Evolutionary conservation across 768 basidiomycete species (phyloP).

Genomic region (Candolleomyces aberdarensis): DNA sequence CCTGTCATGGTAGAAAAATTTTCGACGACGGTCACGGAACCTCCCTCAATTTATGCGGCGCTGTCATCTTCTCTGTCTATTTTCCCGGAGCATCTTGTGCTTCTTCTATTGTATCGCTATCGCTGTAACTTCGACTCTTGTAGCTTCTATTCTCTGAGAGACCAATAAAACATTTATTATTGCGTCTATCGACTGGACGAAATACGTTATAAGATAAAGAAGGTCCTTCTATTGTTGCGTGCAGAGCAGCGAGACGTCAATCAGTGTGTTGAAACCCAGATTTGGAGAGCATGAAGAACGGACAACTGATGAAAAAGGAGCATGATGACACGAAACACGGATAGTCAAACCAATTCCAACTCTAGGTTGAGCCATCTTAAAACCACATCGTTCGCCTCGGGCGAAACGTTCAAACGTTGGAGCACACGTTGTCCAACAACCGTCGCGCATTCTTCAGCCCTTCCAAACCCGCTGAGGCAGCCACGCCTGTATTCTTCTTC

Average conservation of each 20-base stretch:
- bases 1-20: constrained; percentile 1
- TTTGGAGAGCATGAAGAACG: background rate
- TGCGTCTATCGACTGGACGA: background rate
- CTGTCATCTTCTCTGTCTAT: background rate
- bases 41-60: too few species aligned
- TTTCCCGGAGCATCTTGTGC: background rate
- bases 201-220: background rate
- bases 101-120: background rate
- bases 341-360: constrained; percentile 4
- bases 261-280: background rate
- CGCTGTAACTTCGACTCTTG: background rate
- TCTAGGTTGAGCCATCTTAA: constrained; percentile 52
- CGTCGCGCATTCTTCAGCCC: constrained; percentile 71
- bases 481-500: constrained; percentile 66
- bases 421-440: constrained; percentile 57
- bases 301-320: background rate
- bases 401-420: constrained; percentile 39
- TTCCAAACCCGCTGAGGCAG: constrained; percentile 71
- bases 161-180: too few species aligned
- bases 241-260: too few species aligned
- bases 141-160: background rate
- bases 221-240: background rate
- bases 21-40: background rate
- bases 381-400: constrained; percentile 30
- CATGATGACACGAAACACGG: background rate